Evolutionary conservation across 306 rosid genomes (phyloP), one percentile per base, ranked within the genome.

Genomic region (Hylodesmum podocarpum): DNA sequence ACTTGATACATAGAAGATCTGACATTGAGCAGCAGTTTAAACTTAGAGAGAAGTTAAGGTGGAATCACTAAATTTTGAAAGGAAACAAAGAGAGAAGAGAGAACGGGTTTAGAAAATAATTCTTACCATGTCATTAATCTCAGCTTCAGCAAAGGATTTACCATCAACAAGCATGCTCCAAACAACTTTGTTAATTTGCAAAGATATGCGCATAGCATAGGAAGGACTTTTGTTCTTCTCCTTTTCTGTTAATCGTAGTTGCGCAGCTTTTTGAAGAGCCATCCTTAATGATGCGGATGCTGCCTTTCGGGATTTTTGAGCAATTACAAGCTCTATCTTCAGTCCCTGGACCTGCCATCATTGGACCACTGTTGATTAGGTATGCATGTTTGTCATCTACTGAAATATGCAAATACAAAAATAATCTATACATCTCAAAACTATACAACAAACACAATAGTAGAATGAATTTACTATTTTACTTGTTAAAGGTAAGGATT

Each of bases 141-240:
- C 99, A 8, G 92, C 97, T 86, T 92, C 99, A 1, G 99, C 99
- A 87, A 96, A 96, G 66, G 99, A 84, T 92, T 96, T 92, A 73
- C 99, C 98, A 85, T 96, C 99, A 29, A 89, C 89, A 82, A 96
- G 96, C 99, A 96, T 96, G 87, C 89, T 92, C 99, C 99, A 96
- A 71, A 87, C 97, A 66, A 96, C 99, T 85, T 89, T 92, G 76
- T 83, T 73, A 79, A 96, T 96, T 88, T 88, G 92, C 89, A 96
- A 78, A 47, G 99, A 96, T 81, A 96, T 88, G n/a, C 90, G 94
- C 99, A 91, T 96, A 47, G 99, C 99, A 83, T 87, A 92, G 37
- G 99, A 96, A 79, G 98, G 97, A 83, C 98, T 92, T 85, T 92
- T 96, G 87, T 92, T 91, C 85, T 89, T 96, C 87, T 96, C 99